These are phyloP conservation scores for Psilocybe cyanescens DNA, from an alignment of 768 basidiomycete genomes.

Conservation along the genomic window DNA sequence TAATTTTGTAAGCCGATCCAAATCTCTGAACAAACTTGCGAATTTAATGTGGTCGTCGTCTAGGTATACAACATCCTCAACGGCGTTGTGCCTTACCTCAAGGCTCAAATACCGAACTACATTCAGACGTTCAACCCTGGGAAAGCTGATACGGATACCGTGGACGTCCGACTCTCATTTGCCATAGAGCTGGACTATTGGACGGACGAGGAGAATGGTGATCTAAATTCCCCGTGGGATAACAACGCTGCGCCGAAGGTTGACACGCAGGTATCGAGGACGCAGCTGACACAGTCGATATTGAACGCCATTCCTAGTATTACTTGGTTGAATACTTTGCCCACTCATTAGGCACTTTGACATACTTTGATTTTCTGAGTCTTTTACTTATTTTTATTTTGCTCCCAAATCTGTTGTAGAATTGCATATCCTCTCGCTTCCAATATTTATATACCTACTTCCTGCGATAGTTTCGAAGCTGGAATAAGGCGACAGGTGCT, in stretches of 20 bases:
- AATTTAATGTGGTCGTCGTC: neutral
- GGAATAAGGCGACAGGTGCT: too few species aligned
- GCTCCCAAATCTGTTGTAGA: neutral
- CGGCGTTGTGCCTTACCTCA: conserved; percentile 8
- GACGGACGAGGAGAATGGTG: conserved; percentile 3
- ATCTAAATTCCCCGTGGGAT: conserved; percentile 3
- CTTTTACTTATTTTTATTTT: neutral
- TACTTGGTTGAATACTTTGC: conserved; percentile 10
- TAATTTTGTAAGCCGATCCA: conserved; percentile 1
- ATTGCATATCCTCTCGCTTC: neutral
- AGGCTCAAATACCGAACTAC: conserved; percentile 1
- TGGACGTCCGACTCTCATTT: conserved; percentile 7
- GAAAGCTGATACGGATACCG: neutral
- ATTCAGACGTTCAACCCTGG: conserved; percentile 6
- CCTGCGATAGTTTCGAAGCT: too few species aligned
- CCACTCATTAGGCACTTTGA: conserved; percentile 4
- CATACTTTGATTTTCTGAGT: neutral
- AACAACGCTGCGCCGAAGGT: conserved; percentile 4
- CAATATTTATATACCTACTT: too few species aligned
- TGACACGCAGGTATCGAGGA: conserved; percentile 3
- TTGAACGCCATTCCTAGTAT: conserved; percentile 10
- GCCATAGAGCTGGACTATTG: conserved; percentile 4
- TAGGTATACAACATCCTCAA: conserved; percentile 9
- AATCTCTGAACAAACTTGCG: neutral
- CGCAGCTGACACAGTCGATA: conserved; percentile 1